A percentile compares a stretch with the other conserved stretches of the same genome.
phyloP scores from a whole-genome alignment of 2,329 filamentous ascomycete genomes.

The Trichoderma sp. region DNA sequence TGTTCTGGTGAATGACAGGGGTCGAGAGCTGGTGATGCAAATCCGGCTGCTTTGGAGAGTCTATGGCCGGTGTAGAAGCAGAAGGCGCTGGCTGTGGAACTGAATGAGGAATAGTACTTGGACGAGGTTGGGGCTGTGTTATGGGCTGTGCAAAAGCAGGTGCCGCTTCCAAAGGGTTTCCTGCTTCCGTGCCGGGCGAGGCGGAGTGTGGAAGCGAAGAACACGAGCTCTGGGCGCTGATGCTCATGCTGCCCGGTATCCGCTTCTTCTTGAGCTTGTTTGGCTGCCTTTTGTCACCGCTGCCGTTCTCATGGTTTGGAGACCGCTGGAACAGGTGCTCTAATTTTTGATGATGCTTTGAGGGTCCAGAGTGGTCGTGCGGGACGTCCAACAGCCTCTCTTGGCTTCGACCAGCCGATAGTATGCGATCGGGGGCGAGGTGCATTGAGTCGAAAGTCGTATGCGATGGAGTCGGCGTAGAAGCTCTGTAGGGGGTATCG shows the following conservation, averaged over 20 bases:
- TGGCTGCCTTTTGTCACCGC: conserved; percentile 69
- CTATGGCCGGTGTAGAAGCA: conserved; percentile 20
- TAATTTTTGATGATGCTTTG: conserved; percentile 69
- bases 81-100: conserved; percentile 19
- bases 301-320: conserved; percentile 59
- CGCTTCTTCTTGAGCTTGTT: conserved; percentile 93
- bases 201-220: conserved; percentile 65
- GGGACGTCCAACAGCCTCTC: conserved; percentile 51
- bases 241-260: conserved; percentile 73
- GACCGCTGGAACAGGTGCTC: conserved; percentile 73
- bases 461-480: conserved; percentile 39
- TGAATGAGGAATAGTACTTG: conserved; percentile 26
- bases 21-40: conserved; percentile 30
- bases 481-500: conserved; percentile 30
- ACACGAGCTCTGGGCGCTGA: conserved; percentile 88
- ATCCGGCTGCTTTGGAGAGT: conserved; percentile 30
- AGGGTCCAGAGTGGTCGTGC: conserved; percentile 56
- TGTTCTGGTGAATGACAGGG: conserved; percentile 32
- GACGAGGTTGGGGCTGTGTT: conserved; percentile 31
- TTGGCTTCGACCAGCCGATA: conserved; percentile 51
- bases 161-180: conserved; percentile 52
- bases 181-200: conserved; percentile 52
- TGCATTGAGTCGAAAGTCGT: conserved; percentile 36
- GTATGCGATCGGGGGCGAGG: conserved; percentile 38
- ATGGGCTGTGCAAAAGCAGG: conserved; percentile 12